A percentile compares a stretch with the other conserved stretches of the same genome.
Conservation (phyloP, 345 rosid genomes). For the Salix udensis region DNA sequence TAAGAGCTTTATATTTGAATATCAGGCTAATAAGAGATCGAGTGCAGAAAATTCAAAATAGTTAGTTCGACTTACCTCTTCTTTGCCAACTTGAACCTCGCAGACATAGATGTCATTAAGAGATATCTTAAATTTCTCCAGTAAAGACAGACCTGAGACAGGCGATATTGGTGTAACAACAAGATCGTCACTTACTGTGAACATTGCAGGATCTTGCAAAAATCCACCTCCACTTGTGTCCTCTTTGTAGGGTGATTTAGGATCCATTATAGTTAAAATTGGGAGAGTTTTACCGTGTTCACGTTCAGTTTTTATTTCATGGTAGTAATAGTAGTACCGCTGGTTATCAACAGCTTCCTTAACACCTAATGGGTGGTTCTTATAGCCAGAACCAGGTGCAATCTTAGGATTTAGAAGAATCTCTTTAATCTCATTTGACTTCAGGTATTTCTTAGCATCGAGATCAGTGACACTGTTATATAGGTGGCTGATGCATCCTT, state of each 20-base stretch:
- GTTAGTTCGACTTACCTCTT: conserved; percentile 13
- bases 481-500: conserved; percentile 13
- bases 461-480: conserved; percentile 11
- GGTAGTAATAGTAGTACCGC: too few relatives aligned
- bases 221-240: not conserved
- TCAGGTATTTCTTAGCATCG: conserved; percentile 9
- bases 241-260: not conserved
- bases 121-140: conserved; percentile 15
- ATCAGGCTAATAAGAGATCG: too few relatives aligned
- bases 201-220: conserved; percentile 1
- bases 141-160: not conserved
- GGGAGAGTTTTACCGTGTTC: too few relatives aligned
- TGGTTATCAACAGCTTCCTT: not conserved
- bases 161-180: conserved; percentile 14
- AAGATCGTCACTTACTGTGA: conserved; percentile 17
- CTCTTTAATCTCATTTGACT: not conserved
- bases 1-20: too few relatives aligned
- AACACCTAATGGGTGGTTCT: conserved; percentile 4
- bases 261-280: conserved; percentile 12
- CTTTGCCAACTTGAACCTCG: not conserved
- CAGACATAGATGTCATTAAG: conserved; percentile 7
- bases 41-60: too few relatives aligned
- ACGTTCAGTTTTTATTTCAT: too few relatives aligned
- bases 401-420: conserved; percentile 19
- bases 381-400: conserved; percentile 6